Conservation (phyloP, 2,329 filamentous ascomycete species). For the Penicillium freii region DNA sequence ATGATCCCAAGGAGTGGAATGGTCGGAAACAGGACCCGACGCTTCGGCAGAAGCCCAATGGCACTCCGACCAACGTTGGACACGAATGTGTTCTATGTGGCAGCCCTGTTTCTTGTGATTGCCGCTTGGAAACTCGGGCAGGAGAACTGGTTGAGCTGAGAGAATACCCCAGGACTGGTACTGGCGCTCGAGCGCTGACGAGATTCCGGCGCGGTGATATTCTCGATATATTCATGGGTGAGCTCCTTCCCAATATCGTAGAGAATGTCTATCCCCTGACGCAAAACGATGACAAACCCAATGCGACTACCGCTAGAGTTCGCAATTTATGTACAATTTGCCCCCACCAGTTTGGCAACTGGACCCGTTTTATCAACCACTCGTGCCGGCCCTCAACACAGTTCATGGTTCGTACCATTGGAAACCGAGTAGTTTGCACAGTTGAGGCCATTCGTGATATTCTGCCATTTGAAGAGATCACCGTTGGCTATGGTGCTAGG, state of each 20-base stretch:
- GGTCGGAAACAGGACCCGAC: background rate
- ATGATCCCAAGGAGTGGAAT: background rate
- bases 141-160: slow-evolving; percentile 32
- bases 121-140: slow-evolving; percentile 12
- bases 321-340: slow-evolving; percentile 11
- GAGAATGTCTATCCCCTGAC: slow-evolving; percentile 24
- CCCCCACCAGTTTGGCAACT: slow-evolving; percentile 30
- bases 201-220: slow-evolving; percentile 25
- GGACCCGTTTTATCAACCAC: slow-evolving; percentile 39
- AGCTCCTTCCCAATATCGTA: slow-evolving; percentile 10
- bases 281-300: background rate
- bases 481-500: slow-evolving; percentile 30
- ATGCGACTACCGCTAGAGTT: background rate
- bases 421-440: slow-evolving; percentile 20
- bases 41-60: background rate
- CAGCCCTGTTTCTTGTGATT: slow-evolving; percentile 19
- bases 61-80: background rate
- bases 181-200: slow-evolving; percentile 32
- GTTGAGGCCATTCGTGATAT: slow-evolving; percentile 29
- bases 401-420: slow-evolving; percentile 22
- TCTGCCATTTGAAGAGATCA: slow-evolving; percentile 34
- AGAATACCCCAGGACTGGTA: slow-evolving; percentile 29
- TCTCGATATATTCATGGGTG: slow-evolving; percentile 29
- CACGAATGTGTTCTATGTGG: slow-evolving; percentile 21
- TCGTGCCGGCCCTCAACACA: slow-evolving; percentile 30